Conservation (phyloP, 345 rosid genomes). For the Kernera saxatilis region DNA sequence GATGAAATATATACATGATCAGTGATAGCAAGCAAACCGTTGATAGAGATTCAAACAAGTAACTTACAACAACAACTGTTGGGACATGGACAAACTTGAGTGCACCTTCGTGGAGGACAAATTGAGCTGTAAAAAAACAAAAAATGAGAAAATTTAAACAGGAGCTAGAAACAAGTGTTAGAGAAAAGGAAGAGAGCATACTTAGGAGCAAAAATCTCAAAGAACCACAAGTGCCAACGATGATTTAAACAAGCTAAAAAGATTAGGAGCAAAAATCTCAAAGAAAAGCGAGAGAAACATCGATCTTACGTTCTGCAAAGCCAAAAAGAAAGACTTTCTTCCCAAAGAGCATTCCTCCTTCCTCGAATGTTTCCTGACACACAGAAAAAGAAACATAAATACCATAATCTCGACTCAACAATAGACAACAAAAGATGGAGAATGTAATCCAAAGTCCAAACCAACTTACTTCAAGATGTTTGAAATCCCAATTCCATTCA, state of each 20-base stretch:
- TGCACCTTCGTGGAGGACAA: slow-evolving; percentile 44
- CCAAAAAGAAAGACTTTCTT: slow-evolving; percentile 72
- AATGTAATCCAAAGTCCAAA: neutral
- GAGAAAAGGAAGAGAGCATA: too few relatives aligned
- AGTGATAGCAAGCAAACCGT: neutral
- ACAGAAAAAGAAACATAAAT: neutral
- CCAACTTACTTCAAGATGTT: slow-evolving; percentile 79
- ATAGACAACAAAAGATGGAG: neutral
- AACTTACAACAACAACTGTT: slow-evolving; percentile 73
- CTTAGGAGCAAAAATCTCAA: neutral
- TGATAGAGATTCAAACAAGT: neutral
- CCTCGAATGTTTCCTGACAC: slow-evolving; percentile 70
- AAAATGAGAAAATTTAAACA: neutral
- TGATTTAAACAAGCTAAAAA: neutral
- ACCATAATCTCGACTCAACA: neutral
- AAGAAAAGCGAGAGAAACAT: neutral
- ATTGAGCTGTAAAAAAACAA: slow-evolving; percentile 55
- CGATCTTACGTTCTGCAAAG: slow-evolving; percentile 72
- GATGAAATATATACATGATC: neutral
- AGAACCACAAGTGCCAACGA: neutral
- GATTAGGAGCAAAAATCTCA: neutral
- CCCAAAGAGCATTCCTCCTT: slow-evolving; percentile 70
- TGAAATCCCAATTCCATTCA: slow-evolving; percentile 67
- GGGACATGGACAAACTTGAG: slow-evolving; percentile 47
- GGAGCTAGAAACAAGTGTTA: too few relatives aligned